Conservation (phyloP, 1,284 basidiomycete species). For the Sanghuangporus weigelae region DNA sequence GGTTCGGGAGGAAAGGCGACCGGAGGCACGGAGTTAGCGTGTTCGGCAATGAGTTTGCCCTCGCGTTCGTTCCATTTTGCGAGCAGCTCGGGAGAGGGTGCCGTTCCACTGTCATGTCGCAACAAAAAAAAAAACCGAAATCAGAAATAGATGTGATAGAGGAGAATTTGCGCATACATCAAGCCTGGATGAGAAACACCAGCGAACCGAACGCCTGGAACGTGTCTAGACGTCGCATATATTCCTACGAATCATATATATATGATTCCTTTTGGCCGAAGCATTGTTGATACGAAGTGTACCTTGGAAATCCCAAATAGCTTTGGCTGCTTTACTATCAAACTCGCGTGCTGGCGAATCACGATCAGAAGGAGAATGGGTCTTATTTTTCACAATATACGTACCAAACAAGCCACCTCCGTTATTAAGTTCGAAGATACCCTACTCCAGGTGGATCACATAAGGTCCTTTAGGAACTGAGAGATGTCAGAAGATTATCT, state of each 20-base stretch:
- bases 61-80: slow-evolving; percentile 74
- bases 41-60: slow-evolving; percentile 54
- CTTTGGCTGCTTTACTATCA: slow-evolving; percentile 65
- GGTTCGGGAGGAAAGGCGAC: slow-evolving; percentile 63
- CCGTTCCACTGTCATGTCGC: slow-evolving; percentile 43
- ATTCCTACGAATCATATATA: slow-evolving; percentile 35
- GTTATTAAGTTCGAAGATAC: slow-evolving; percentile 70
- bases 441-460: slow-evolving; percentile 30
- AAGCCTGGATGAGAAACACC: slow-evolving; percentile 75
- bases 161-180: slow-evolving; percentile 29
- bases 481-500: slow-evolving; percentile 2
- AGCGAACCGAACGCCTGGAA: slow-evolving; percentile 75
- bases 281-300: not conserved
- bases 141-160: not conserved
- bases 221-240: slow-evolving; percentile 67
- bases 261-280: slow-evolving; percentile 13
- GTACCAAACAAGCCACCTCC: slow-evolving; percentile 72
- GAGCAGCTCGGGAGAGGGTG: slow-evolving; percentile 68
- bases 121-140: not conserved
- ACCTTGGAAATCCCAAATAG: slow-evolving; percentile 78
- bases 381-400: slow-evolving; percentile 1
- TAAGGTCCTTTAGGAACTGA: slow-evolving; percentile 12
- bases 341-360: slow-evolving; percentile 54
- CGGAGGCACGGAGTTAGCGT: slow-evolving; percentile 51
- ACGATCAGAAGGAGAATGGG: not conserved